Base-by-base conservation (phyloP, 805 yeast species). In the Isabelozyma heimii region DNA sequence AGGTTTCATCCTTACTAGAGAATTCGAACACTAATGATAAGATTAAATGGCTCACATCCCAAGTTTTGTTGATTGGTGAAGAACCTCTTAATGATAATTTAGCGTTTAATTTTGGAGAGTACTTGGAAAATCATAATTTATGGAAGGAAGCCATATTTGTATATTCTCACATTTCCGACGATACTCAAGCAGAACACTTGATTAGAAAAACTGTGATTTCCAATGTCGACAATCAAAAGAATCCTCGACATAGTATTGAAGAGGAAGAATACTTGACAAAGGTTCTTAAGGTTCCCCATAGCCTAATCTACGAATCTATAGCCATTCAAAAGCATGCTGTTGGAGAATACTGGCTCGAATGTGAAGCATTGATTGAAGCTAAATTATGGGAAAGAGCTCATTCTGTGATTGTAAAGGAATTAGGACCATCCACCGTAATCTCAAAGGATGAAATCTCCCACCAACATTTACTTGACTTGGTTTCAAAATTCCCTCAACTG, bases 341-440 rank as follows among this genome's bases (percentile, higher is more conserved):
- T 8, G 82, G 79, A 2, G 78, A 86, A 44, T 77, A 72, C 54
- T 73, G 83, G 67, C 70, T 77, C 13, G 90, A 89, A 55, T 82
- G 84, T 1, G 71, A 76, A 42, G 80, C 84, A 27, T 76, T 86
- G 42, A 66, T 89, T 0, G 75, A 72, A 10, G 96, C 96, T 0
- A 73, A 70, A 9, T 63, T 77, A 44, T 80, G 80, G 70, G 72
- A 66, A 0, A 83, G 80, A 38, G 96, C 97, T 0, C 94, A 89
- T 58, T 61, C 67, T 2, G 67, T 81, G 0, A 66, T 89, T 4
- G 56, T 84, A 8, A 60, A 69, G 1, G 62, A 73, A 3, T 85
- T 90, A 28, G 98, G 92, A 0, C 98, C 98, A 8, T 63, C 66
- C 12, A 79, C 85, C 3, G 80, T 91, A 1, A 77, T 84, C 13